Conservation (phyloP, 1,284 basidiomycete genomes). For the Dichomitus squalens region DNA sequence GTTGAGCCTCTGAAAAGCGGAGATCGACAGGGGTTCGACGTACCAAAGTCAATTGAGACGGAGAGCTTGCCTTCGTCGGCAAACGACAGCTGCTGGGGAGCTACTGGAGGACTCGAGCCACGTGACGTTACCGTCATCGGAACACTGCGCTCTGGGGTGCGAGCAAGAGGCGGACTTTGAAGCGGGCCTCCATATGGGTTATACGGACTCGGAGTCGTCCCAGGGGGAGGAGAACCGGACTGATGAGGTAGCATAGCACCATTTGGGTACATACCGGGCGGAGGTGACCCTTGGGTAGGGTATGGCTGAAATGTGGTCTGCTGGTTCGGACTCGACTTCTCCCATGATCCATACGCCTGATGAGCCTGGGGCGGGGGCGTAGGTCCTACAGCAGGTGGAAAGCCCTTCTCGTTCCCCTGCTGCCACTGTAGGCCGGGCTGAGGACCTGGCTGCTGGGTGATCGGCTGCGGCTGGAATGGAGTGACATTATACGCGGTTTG, state of each 20-base stretch:
- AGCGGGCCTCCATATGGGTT: conserved; percentile 2
- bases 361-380: conserved; percentile 46
- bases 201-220: conserved; percentile 6
- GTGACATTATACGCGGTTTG: conserved; percentile 27
- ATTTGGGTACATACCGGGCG: conserved; percentile 22
- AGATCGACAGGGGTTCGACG: conserved; percentile 23
- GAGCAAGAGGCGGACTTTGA: conserved; percentile 18
- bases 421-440: conserved; percentile 30
- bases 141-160: conserved; percentile 23
- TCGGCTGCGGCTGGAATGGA: conserved; percentile 23
- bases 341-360: conserved; percentile 34
- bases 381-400: conserved; percentile 42
- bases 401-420: conserved; percentile 32
- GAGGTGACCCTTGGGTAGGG: conserved; percentile 28
- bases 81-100: conserved; percentile 22
- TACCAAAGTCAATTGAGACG: conserved; percentile 80
- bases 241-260: conserved; percentile 17
- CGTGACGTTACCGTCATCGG: conserved; percentile 25
- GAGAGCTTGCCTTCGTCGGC: conserved; percentile 69
- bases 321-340: conserved; percentile 22
- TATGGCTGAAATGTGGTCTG: conserved; percentile 20
- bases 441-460: conserved; percentile 55
- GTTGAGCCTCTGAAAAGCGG: conserved; percentile 8
- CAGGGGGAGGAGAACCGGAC: conserved; percentile 13
- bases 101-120: conserved; percentile 20